These are phyloP conservation scores for Fusarium transvaalense DNA, from an alignment of 2,329 filamentous ascomycete genomes.

Conservation along the genomic window DNA sequence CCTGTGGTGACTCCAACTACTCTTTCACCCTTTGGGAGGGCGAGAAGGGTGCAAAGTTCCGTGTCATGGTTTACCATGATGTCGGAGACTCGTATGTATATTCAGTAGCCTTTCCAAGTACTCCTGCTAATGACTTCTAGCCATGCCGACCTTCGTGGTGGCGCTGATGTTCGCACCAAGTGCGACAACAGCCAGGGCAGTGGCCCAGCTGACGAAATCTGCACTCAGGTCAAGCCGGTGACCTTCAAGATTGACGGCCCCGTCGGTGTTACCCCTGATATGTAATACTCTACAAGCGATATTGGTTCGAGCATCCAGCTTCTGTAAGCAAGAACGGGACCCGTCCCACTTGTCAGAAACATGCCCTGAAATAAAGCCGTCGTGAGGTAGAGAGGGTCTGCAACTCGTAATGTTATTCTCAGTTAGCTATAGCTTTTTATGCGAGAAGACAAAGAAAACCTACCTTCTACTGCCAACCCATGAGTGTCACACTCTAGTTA, in stretches of 20 bases:
- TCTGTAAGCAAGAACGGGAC: too few relatives aligned
- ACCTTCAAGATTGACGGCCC: constrained; percentile 29
- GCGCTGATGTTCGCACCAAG: constrained; percentile 19
- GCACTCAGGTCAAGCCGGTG: constrained; percentile 22
- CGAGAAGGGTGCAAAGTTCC: constrained; percentile 1
- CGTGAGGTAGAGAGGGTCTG: not conserved
- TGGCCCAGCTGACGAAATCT: constrained; percentile 29
- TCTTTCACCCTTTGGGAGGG: constrained; percentile 13
- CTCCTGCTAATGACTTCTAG: constrained; percentile 5
- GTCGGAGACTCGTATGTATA: constrained; percentile 15
- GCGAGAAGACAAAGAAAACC: not conserved
- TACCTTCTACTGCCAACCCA: not conserved
- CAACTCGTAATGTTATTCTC: not conserved
- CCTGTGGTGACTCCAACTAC: constrained; percentile 21
- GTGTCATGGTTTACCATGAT: constrained; percentile 24
- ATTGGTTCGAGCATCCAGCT: fast-evolving
- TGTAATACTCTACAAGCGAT: not conserved
- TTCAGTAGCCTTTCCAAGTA: not conserved
- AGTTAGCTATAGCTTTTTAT: too few relatives aligned
- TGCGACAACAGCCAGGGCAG: constrained; percentile 35
- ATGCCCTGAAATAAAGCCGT: not conserved
- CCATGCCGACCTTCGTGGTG: constrained; percentile 31
- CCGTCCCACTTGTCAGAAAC: too few relatives aligned
- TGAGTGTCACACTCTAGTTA: not conserved
- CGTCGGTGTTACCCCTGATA: constrained; percentile 1